Conservation (phyloP, 257 asterid genomes). For the Nicotiana knightiana region DNA sequence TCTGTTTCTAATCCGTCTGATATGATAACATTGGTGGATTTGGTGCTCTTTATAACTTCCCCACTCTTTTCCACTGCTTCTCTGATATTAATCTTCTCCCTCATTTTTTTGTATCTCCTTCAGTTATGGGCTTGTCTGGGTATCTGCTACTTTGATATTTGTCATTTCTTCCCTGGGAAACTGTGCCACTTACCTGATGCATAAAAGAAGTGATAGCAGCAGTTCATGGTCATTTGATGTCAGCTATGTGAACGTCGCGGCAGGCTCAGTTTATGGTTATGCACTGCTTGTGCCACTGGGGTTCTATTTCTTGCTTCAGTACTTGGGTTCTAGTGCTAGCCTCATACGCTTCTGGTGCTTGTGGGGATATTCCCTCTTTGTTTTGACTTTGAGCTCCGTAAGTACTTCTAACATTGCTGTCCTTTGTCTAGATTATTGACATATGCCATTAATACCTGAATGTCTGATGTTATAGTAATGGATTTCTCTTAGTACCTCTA, state of each 20-base stretch:
- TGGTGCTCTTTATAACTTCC: neutral
- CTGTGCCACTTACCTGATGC: slow-evolving; percentile 77
- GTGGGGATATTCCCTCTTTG: slow-evolving; percentile 98
- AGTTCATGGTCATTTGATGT: slow-evolving; percentile 74
- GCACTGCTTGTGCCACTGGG: slow-evolving; percentile 81
- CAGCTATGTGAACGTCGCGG: slow-evolving; percentile 72
- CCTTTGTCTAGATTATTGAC: neutral
- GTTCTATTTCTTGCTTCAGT: slow-evolving; percentile 84
- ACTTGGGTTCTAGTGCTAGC: slow-evolving; percentile 79
- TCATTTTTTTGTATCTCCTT: slow-evolving; percentile 12
- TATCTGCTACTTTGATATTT: slow-evolving; percentile 89
- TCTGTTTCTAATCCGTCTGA: neutral
- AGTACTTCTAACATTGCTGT: slow-evolving; percentile 22
- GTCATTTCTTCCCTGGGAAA: slow-evolving; percentile 77
- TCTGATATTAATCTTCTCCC: slow-evolving; percentile 8
- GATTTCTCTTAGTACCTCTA: neutral
- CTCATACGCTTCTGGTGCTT: slow-evolving; percentile 93
- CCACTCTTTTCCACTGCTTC: neutral
- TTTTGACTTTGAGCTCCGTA: slow-evolving; percentile 73
- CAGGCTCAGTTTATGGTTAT: slow-evolving; percentile 76
- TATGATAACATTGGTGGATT: neutral
- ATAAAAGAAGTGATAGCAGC: slow-evolving; percentile 40
- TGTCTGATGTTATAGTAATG: neutral
- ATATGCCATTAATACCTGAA: neutral
- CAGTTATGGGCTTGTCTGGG: slow-evolving; percentile 95